Evolutionary conservation across 345 rosid genomes (phyloP), one percentile per base, ranked within the genome.

Genomic region (Ricinus communis): DNA sequence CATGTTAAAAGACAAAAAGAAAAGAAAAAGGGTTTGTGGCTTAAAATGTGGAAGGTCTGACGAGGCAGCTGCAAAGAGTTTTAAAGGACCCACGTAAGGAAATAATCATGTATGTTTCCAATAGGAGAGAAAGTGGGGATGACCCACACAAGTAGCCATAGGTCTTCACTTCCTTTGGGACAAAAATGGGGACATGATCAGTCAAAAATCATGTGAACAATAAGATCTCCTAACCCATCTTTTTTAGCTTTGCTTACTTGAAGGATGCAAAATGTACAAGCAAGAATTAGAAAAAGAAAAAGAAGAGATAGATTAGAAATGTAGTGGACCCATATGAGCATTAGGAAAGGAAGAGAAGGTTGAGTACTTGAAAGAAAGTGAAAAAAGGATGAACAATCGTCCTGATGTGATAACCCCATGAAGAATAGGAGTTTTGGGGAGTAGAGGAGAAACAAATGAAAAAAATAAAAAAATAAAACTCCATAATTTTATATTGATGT

Each of bases 221-320:
- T 3, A 13, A 31, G 33, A 65, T 51, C 18, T 60, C 7, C 64
- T 36, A 19, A 4, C 25, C 47, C 47, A 43, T 43, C 31, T 25
- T 19, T 19, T 43, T 62, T 77, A 68, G 62, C 66, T 59, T 76
- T 55, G 47, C 25, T 67, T 30, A 24, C 43, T 19, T 27, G 45
- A 74, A 74, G 72, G n/a, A 53, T 49, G 8, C 25, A n/a, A 22
- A 3, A 18, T 67, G 71, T 16, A 3, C 4, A 22, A 5, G 49
- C 7, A 40, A 22, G 3, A 3, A 6, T 24, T 24, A 53, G 22
- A 6, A 65, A 55, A 22, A 21, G 43, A 71, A 12, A 43, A 62
- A 55, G 27, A 50, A 62, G 72, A 27, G 65, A 31, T 22, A 11
- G 83, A 77, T 65, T 71, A 19, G 74, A 77, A 74, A 52, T 62